Percentiles rank a stretch among this genome's conserved stretches.
Evolutionary conservation across 1,284 basidiomycete species (phyloP).

Genomic region (Naganishia sp.): DNA sequence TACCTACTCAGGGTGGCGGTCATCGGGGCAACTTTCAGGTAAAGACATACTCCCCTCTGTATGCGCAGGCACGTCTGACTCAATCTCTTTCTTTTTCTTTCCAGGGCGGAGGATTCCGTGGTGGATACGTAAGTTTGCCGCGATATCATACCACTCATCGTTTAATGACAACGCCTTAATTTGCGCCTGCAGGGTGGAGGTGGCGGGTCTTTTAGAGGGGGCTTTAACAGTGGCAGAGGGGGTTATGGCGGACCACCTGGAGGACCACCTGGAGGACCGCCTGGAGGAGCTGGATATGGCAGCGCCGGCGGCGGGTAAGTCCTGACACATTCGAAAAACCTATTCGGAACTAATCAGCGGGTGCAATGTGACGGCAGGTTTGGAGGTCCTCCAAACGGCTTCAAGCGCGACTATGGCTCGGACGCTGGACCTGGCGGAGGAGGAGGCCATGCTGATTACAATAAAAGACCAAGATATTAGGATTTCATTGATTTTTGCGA

Average conservation of each 20-base stretch:
- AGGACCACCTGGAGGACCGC: constrained; percentile 35
- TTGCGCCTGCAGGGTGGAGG: constrained; percentile 18
- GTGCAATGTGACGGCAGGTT: constrained; percentile 41
- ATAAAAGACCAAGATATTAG: constrained; percentile 75
- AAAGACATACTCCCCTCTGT: background rate
- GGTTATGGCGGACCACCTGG: constrained; percentile 38
- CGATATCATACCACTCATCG: background rate
- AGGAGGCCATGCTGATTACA: constrained; percentile 74
- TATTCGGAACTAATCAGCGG: constrained; percentile 44
- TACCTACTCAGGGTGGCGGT: constrained; percentile 4
- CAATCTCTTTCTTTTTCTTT: background rate
- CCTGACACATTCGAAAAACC: background rate
- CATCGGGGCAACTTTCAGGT: constrained; percentile 29
- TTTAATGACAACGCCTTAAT: background rate
- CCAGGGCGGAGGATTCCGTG: background rate
- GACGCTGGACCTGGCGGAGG: constrained; percentile 58
- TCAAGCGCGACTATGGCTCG: constrained; percentile 47
- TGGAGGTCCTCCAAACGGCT: constrained; percentile 38
- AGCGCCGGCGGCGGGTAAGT: constrained; percentile 44
- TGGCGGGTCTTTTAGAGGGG: constrained; percentile 39
- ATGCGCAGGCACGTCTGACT: background rate
- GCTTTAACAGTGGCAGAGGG: constrained; percentile 35
- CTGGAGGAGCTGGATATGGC: constrained; percentile 36
- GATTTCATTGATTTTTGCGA: too few relatives aligned
- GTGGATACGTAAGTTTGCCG: background rate